phyloP scores from a whole-genome alignment of 805 yeast species.

The Nakazawaea sp. region DNA sequence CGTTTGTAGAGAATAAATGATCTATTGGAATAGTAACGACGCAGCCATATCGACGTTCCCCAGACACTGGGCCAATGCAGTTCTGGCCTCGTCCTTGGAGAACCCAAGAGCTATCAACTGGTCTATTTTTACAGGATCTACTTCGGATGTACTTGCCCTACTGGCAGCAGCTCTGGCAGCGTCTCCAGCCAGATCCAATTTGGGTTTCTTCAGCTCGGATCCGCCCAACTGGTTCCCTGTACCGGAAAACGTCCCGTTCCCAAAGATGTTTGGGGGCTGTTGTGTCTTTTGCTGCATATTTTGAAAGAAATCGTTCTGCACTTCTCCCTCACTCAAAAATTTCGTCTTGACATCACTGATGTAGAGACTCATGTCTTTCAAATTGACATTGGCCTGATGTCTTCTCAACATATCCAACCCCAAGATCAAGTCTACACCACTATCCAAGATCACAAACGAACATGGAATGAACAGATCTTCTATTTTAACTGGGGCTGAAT shows the following conservation, averaged over 20 bases:
- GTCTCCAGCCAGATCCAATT: slow-evolving; percentile 13
- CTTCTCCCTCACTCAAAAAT: slow-evolving; percentile 69
- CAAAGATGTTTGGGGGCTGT: slow-evolving; percentile 11
- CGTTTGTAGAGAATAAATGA: slow-evolving; percentile 14
- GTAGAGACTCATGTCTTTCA: slow-evolving; percentile 54
- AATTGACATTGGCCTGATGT: slow-evolving; percentile 77
- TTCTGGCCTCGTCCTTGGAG: slow-evolving; percentile 50
- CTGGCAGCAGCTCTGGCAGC: slow-evolving; percentile 13
- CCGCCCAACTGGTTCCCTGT: slow-evolving; percentile 5
- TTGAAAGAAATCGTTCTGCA: slow-evolving; percentile 41
- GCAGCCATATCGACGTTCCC: slow-evolving; percentile 90
- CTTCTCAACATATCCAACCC: slow-evolving; percentile 92
- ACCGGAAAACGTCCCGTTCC: slow-evolving; percentile 4
- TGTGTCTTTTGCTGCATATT: too few relatives aligned
- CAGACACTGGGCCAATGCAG: slow-evolving; percentile 56
- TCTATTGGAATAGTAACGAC: slow-evolving; percentile 36
- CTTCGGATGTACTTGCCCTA: slow-evolving; percentile 2
- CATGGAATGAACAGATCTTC: slow-evolving; percentile 61
- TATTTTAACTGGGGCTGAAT: slow-evolving; percentile 78
- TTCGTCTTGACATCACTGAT: slow-evolving; percentile 69
- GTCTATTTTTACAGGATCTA: slow-evolving; percentile 23
- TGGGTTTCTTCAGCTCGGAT: slow-evolving; percentile 12
- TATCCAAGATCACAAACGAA: slow-evolving; percentile 66
- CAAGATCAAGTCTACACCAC: slow-evolving; percentile 64
- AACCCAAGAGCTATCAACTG: slow-evolving; percentile 69